Conservation (phyloP, 345 rosid genomes). For the Boechera divaricarpa region DNA sequence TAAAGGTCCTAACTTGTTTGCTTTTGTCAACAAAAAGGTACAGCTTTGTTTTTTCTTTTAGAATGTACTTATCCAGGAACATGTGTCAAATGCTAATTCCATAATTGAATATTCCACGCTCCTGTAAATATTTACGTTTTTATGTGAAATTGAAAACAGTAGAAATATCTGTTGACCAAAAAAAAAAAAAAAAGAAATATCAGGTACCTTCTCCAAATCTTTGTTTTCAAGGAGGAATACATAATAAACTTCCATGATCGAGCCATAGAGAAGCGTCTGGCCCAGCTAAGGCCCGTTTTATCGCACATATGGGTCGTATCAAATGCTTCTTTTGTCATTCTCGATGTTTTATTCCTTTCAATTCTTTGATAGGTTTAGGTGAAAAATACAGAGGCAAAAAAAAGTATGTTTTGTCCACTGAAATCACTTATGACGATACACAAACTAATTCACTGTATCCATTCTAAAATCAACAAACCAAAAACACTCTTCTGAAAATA, state of each 20-base stretch:
- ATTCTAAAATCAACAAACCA: neutral
- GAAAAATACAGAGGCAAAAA: too few relatives aligned
- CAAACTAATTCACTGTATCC: too few relatives aligned
- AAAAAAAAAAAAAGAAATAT: too few relatives aligned
- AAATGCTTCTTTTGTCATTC: neutral
- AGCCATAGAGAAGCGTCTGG: neutral
- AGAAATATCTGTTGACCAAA: too few relatives aligned
- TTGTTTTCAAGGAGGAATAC: neutral
- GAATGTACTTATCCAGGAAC: neutral
- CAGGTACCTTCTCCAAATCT: neutral
- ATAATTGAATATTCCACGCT: too few relatives aligned
- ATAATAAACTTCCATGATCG: neutral
- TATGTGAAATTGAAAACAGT: too few relatives aligned
- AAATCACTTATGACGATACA: too few relatives aligned
- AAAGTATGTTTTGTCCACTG: too few relatives aligned
- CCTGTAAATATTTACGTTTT: neutral
- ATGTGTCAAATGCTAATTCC: neutral
- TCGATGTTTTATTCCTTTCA: too few relatives aligned
- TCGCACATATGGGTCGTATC: neutral
- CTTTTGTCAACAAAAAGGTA: neutral
- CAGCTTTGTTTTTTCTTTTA: neutral
- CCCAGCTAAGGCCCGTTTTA: slow-evolving; percentile 12
- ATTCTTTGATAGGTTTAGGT: too few relatives aligned
- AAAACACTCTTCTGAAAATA: neutral
- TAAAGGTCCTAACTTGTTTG: neutral